A percentile compares a stretch with the other conserved stretches of the same genome.
phyloP scores from a whole-genome alignment of 345 rosid species.

The Cardamine chenopodiifolia region DNA sequence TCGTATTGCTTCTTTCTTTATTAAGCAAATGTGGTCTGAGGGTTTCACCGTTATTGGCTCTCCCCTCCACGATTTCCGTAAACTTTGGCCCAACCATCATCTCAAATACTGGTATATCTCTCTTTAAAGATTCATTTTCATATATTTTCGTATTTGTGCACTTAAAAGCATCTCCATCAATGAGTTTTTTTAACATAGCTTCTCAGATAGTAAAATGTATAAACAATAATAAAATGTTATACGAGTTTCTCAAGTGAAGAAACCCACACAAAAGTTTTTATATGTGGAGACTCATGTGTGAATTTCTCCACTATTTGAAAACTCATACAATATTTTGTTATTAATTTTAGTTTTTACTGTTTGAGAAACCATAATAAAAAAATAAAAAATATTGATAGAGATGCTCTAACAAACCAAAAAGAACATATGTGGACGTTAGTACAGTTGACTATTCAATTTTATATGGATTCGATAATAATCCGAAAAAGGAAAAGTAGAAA shows the following conservation, averaged over 20 bases:
- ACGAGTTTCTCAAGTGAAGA: no score
- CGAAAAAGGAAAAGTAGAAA: constrained; percentile 16
- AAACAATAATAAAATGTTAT: no score
- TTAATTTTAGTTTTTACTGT: no score
- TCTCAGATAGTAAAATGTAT: no score
- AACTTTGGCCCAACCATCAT: constrained; percentile 81
- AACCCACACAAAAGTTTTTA: no score
- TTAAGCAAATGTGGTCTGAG: constrained; percentile 95
- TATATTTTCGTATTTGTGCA: neutral
- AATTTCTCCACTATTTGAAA: no score
- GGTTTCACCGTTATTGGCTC: constrained; percentile 88
- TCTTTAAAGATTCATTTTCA: neutral
- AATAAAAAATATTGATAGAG: no score
- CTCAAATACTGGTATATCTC: constrained; percentile 57
- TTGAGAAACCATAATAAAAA: no score
- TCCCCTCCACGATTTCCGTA: constrained; percentile 69
- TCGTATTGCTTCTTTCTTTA: constrained; percentile 72
- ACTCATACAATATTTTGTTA: no score
- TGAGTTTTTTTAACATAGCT: no score
- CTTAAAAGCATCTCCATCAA: no score
- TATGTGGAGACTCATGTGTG: no score
- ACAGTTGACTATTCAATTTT: constrained; percentile 13
- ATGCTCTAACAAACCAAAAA: constrained; percentile 15
- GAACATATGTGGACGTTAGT: constrained; percentile 27
- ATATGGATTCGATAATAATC: constrained; percentile 14